Evolutionary conservation across 2,329 filamentous ascomycete genomes (phyloP).

Genomic region (Acephala macrosclerotiorum): DNA sequence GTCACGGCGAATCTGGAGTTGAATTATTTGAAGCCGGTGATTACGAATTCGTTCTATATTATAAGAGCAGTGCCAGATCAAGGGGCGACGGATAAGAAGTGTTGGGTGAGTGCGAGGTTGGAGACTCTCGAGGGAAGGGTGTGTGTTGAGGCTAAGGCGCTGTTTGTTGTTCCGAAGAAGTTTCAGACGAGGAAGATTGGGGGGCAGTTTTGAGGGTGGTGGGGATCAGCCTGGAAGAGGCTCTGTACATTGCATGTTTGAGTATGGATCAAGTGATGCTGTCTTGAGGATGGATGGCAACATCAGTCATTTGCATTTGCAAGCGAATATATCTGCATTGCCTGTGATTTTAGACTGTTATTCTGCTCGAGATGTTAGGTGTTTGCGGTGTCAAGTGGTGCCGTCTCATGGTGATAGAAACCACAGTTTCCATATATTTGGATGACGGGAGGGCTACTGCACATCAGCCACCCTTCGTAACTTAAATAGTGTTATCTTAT

Average conservation of each 20-base stretch:
- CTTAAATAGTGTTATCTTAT: neutral
- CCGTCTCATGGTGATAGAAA: neutral
- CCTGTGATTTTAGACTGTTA: neutral
- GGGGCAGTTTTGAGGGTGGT: constrained; percentile 25
- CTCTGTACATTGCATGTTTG: neutral
- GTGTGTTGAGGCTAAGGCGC: constrained; percentile 63
- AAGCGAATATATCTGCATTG: neutral
- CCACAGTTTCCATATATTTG: neutral
- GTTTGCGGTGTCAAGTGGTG: neutral
- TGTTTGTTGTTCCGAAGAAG: constrained; percentile 65
- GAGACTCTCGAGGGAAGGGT: constrained; percentile 62
- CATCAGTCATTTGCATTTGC: neutral
- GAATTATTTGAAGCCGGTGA: constrained; percentile 67
- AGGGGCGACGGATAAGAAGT: constrained; percentile 54
- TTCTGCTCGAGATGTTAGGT: neutral
- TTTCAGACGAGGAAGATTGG: constrained; percentile 28
- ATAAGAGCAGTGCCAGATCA: constrained; percentile 57
- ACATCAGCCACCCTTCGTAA: neutral
- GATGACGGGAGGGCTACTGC: neutral
- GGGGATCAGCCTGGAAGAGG: neutral
- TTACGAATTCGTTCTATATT: constrained; percentile 69
- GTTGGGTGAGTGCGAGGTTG: constrained; percentile 60
- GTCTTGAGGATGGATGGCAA: neutral
- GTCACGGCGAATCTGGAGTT: constrained; percentile 65
- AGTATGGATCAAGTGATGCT: neutral